A percentile compares a stretch with the other conserved stretches of the same genome.
phyloP scores from a whole-genome alignment of 208 protist genomes.

The Trypanosoma rangeli region DNA sequence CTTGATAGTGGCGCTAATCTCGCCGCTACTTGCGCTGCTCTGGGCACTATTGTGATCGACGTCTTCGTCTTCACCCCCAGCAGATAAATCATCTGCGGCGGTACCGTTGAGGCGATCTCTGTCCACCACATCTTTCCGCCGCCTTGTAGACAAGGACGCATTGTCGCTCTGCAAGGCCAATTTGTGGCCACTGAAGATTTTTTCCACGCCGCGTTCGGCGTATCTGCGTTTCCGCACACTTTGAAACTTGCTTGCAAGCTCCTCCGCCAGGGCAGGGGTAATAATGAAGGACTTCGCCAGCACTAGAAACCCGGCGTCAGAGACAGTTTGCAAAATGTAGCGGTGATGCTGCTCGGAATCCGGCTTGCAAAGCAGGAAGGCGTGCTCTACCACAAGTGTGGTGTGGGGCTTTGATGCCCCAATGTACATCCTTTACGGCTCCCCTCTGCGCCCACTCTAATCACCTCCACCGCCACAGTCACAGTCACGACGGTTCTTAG shows the following conservation, averaged over 20 bases:
- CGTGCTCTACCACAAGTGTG: constrained; percentile 36
- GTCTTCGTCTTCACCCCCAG: not conserved
- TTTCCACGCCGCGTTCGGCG: constrained; percentile 18
- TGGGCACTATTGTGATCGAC: constrained; percentile 8
- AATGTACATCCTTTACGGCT: constrained; percentile 18
- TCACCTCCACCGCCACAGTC: too few relatives aligned
- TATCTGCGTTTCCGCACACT: constrained; percentile 32
- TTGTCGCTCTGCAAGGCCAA: not conserved
- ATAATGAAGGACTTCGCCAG: constrained; percentile 53
- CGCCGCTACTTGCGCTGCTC: not conserved
- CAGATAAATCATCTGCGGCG: not conserved
- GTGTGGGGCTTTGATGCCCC: constrained; percentile 14
- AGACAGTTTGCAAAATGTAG: constrained; percentile 51
- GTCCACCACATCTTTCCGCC: not conserved
- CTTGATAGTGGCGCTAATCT: not conserved
- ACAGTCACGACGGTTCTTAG: too few relatives aligned
- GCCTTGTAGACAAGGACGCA: not conserved
- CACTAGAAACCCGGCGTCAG: constrained; percentile 52
- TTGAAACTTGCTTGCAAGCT: constrained; percentile 52
- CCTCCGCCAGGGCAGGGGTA: constrained; percentile 41
- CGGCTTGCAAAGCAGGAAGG: constrained; percentile 76
- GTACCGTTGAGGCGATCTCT: not conserved
- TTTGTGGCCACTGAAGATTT: constrained; percentile 16
- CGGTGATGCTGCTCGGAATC: constrained; percentile 47
- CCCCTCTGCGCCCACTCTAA: not conserved